Evolutionary conservation across 2,329 filamentous ascomycete genomes (phyloP), one percentile per base, ranked within the genome.

Genomic region (Magnaporthiopsis poae): DNA sequence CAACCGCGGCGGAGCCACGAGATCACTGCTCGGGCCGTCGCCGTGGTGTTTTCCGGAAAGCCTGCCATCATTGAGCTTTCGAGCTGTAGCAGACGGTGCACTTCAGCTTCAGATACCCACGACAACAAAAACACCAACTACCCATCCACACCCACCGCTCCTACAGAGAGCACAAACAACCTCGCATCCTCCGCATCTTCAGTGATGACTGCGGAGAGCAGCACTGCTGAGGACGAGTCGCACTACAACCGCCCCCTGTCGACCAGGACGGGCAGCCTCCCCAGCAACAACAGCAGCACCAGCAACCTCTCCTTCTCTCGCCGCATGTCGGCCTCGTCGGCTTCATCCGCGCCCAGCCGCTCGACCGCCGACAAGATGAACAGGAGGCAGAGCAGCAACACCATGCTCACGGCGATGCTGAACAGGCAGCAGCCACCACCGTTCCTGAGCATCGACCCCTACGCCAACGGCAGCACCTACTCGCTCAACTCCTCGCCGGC

Each of bases 31-130:
- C 80, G 84, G 65, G 78, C 82, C 1, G 84, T 88, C 15, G 85
- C 84, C 0, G 84, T 88, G 59, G 78, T 86, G 66, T 86, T 82
- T 68, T 79, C 82, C 3, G 85, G 85, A 67, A 87, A 85, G 76
- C 86, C 86, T 5, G 83, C 80, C 62, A 79, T 88, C 15, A 79
- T 86, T 67, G 77, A 86, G 69, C 76, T 87, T 15, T 73, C 74
- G 15, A 73, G 73, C 21, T 75, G 77, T 39, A 60, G 18, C 31
- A 60, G 11, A 25, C 36, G 36, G 9, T 81, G 81, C n/a, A 70
- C 75, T 11, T 80, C 82, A 5, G 5, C 9, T 15, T 78, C 80
- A 12, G 77, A 74, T 68, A 78, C 77, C 12, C 27, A 27, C 27
- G 72, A 74, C 65, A 73, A 71, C 70, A 75, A 36, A 5, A 31